phyloP scores from a whole-genome alignment of 192 early-diverging fungal genomes.

The Funneliformis mosseae region DNA sequence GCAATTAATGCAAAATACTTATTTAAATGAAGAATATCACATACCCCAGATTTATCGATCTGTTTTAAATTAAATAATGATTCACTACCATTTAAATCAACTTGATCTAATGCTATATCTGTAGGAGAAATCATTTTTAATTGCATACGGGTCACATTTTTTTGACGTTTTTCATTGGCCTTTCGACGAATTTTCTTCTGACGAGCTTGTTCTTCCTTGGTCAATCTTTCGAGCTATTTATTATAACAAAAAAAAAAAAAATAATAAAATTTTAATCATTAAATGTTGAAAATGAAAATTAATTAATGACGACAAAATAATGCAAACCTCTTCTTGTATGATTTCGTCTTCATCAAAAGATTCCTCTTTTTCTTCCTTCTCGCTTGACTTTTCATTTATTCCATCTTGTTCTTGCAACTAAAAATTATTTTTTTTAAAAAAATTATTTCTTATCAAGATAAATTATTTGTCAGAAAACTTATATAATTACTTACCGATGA shows the following conservation, averaged over 20 bases:
- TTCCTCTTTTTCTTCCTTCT: conserved; percentile 32
- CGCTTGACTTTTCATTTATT: not conserved
- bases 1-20: too few species aligned
- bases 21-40: too few species aligned
- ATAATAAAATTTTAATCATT: not conserved
- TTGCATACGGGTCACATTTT: conserved; percentile 74
- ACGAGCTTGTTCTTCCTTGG: conserved; percentile 50
- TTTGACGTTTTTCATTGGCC: conserved; percentile 69
- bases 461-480: conserved; percentile 57
- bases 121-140: conserved; percentile 77
- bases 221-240: conserved; percentile 41
- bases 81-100: conserved; percentile 52
- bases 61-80: conserved; percentile 61
- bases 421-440: not conserved
- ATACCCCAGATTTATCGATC: conserved; percentile 52
- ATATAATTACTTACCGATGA: conserved; percentile 51
- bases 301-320: not conserved
- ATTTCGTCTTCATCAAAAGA: conserved; percentile 61
- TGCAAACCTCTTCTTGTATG: conserved; percentile 49
- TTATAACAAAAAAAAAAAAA: not conserved
- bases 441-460: conserved; percentile 38
- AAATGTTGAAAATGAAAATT: not conserved
- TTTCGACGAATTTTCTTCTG: conserved; percentile 62
- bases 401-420: not conserved
- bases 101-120: conserved; percentile 75